Evolutionary conservation across 2,329 filamentous ascomycete species (phyloP), one percentile per base, ranked within the genome.

Genomic region (Elsinoe fawcettii): DNA sequence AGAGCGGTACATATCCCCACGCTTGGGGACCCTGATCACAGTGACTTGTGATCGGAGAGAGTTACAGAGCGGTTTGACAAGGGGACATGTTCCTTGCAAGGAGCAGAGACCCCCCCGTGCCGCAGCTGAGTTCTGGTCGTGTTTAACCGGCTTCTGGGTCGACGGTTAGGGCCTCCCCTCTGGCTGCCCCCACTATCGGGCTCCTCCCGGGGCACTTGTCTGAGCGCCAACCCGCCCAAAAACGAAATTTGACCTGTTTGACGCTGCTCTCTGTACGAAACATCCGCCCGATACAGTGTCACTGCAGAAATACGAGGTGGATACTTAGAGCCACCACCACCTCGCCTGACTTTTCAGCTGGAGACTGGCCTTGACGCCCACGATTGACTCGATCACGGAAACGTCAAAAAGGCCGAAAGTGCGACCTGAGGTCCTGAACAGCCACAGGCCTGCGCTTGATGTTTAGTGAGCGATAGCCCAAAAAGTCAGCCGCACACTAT

Each of bases 381-480:
- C 27, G 27, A 30, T 30, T 9, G 9, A 30, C 9, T 30, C 27
- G 37, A 41, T 20, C 37, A 41, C 37, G 37, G 37, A 41, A n/a
- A 16, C 18, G 8, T 25, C 54, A 4, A 57, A 56, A 55, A 51
- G n/a, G 30, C 11, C 5, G 9, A 43, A 16, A 8, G 20, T 25
- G 32, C 37, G 43, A 18, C 43, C 53, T 27, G 22, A 60, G 56
- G 46, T 58, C 58, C 22, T 62, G 62, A 59, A 62, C 64, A 16
- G 64, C 66, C 25, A 58, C 66, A n/a, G 39, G 47, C 12, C 20
- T 55, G 39, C 64, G 67, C n/a, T 58, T 37, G 49, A 11, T 30
- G 23, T n/a, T 30, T 30, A 51, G 46, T 51, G 25, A 34, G n/a
- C 49, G 18, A 53, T 53, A 53, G 32, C 32, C 20, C 32, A 22